phyloP scores from a whole-genome alignment of 192 early-diverging fungal genomes.

The Backusella liffmaniae region DNA sequence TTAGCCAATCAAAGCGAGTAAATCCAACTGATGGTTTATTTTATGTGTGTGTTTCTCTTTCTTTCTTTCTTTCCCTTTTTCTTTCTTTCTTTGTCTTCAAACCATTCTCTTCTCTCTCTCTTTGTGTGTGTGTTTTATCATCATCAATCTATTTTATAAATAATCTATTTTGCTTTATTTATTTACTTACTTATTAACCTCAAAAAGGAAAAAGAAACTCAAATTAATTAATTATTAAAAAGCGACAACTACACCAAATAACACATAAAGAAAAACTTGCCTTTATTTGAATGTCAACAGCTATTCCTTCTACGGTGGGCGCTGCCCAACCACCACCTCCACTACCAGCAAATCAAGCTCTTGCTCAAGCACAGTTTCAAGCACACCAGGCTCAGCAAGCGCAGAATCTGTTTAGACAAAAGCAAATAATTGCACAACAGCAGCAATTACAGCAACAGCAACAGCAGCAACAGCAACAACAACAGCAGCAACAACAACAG shows the following conservation, averaged over 20 bases:
- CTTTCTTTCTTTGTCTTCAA: neutral
- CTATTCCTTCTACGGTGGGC: slow-evolving; percentile 8
- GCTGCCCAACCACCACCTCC: slow-evolving; percentile 7
- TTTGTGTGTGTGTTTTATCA: neutral
- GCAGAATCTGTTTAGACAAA: slow-evolving; percentile 3
- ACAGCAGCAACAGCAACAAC: slow-evolving; percentile 3
- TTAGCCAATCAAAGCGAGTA: neutral
- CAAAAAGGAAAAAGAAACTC: slow-evolving; percentile 10
- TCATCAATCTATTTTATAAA: neutral
- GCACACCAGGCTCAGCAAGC: neutral
- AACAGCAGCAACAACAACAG: neutral
- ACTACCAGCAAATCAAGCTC: neutral
- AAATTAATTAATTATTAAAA: slow-evolving; percentile 3
- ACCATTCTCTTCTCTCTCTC: neutral
- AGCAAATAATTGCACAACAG: neutral
- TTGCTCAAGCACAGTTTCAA: slow-evolving; percentile 1
- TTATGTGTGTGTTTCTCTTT: neutral
- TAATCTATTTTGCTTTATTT: neutral
- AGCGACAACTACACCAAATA: neutral
- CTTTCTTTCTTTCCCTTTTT: neutral
- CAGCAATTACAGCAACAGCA: slow-evolving; percentile 2
- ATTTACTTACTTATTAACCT: neutral
- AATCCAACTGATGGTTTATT: neutral
- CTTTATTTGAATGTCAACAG: neutral
- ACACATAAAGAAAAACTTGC: neutral